Evolutionary conservation across 352 stramenopile genomes (phyloP), one percentile per base, ranked within the genome.

Genomic region (Saprolegnia diclina): DNA sequence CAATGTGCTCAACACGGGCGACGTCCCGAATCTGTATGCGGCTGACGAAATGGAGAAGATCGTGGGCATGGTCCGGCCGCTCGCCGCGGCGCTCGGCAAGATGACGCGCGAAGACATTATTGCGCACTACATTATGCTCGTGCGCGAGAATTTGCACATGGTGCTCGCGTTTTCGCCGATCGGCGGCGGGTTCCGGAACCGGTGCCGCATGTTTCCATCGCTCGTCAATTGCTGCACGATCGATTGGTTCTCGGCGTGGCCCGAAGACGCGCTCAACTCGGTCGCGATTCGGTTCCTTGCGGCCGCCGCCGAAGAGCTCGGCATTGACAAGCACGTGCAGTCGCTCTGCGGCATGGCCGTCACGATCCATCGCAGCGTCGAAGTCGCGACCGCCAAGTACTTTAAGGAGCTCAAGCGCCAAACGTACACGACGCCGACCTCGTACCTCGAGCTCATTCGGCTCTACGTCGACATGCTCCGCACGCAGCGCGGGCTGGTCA

Each of bases 231-330:
- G 89, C 77, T 97, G 90, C 61, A 96, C 88, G 48, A 98, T 98
- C 72, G 94, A 98, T 67, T 98, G 94, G 94, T 98, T 98, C 77
- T 96, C 96, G 61, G 87, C 94, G 22, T 98, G 94, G 94, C 94
- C 94, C 0, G 87, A 97, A 67, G 94, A 98, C 56, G 94, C 94
- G 10, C 78, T 98, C 3, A 87, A 89, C 71, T 96, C 86, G 3
- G 94, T 98, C 16, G 94, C 94, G 0, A 78, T 92, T 35, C 83
- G 85, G 13, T 97, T 97, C 71, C 94, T 98, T 26, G 85, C 84
- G 0, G 75, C 80, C 0, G 86, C 87, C 32, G 87, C 89, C 1
- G 85, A 92, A 24, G 85, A 92, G 18, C 71, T 98, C 1, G 90
- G 89, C 7, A 96, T 98, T 61, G 87, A 96, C 11, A 72, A 76